Base-by-base conservation (phyloP, 2,329 filamentous ascomycete species). In the Eutypa lata region DNA sequence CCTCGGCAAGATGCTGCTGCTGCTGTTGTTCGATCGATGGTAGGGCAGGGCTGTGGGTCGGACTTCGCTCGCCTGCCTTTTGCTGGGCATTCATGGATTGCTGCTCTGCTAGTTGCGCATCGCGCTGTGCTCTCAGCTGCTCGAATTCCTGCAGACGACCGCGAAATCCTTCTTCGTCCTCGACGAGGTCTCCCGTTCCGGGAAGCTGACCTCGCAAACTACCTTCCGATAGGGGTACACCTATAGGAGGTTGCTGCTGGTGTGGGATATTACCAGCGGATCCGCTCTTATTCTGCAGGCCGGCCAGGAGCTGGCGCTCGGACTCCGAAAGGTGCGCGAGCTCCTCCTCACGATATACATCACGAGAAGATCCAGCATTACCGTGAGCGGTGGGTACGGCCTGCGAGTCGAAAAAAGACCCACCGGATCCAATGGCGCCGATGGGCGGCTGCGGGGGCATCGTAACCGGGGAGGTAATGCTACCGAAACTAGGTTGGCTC, bases 401-500 rank as follows among this genome's bases (percentile, higher is more conserved):
- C 40, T 72, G 70, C 33, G 71, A 65, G 62, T 95, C 91, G 61
- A 91, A 90, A 68, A 92, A 92, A 37, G 83, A 83, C 35, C 82
- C 76, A 6, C 81, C 76, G n/a, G 80, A 77, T 53, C 83, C 81
- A 48, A 86, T 78, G 14, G 81, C 78, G 2, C 80, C 82, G 10
- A 82, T 75, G 5, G 78, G 72, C 66, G 82, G 65, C 76, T 84
- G 77, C 40, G 74, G 70, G 16, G 68, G 73, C 62, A 77, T 84
- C 11, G 84, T 85, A 53, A 88, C 83, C 2, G 92, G 91, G n/a
- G 91, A 95, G 2, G 90, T 86, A 60, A 99, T 95, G 72, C 89
- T 97, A 18, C 93, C 91, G 67, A 94, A 97, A 73, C 93, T 97
- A 21, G 93, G 93, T 71, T 99, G 94, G 68, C 91, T 97, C 67